Evolutionary conservation across 345 rosid species (phyloP).

Genomic region (Bretschneidera sinensis): DNA sequence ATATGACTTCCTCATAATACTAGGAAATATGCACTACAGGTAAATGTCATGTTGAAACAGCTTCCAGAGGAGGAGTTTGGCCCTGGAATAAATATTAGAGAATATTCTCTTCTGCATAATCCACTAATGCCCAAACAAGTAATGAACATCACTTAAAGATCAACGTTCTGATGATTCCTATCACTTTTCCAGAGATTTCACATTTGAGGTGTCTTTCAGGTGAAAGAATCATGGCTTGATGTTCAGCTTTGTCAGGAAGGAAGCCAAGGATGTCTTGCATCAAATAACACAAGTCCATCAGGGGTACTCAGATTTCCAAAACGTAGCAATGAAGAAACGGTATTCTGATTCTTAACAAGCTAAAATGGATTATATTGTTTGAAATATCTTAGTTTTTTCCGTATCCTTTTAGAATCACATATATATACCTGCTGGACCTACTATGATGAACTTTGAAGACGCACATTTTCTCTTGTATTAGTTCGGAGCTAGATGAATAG

Average conservation of each 20-base stretch:
- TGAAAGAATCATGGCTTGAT: constrained; percentile 86
- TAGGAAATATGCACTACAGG: constrained; percentile 37
- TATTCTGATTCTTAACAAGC: constrained; percentile 24
- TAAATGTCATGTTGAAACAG: constrained; percentile 70
- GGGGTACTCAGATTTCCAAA: constrained; percentile 70
- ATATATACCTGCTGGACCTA: background rate
- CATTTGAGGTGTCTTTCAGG: constrained; percentile 39
- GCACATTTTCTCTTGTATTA: background rate
- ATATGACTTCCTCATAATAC: constrained; percentile 5
- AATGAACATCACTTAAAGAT: constrained; percentile 15
- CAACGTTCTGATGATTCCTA: background rate
- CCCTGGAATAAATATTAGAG: constrained; percentile 69
- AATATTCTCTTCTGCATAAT: constrained; percentile 80
- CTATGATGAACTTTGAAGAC: background rate
- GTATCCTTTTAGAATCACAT: background rate
- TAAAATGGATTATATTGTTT: constrained; percentile 4
- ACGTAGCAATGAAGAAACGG: constrained; percentile 78
- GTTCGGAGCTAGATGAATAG: background rate
- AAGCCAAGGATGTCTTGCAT: constrained; percentile 46
- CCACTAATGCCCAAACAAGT: constrained; percentile 76
- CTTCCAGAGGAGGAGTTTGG: constrained; percentile 82
- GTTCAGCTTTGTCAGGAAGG: constrained; percentile 87
- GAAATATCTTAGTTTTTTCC: background rate
- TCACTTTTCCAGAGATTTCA: background rate
- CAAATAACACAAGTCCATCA: constrained; percentile 42